Evolutionary conservation across 176 grass and related monocot species (phyloP).

Genomic region (Lolium rigidum): DNA sequence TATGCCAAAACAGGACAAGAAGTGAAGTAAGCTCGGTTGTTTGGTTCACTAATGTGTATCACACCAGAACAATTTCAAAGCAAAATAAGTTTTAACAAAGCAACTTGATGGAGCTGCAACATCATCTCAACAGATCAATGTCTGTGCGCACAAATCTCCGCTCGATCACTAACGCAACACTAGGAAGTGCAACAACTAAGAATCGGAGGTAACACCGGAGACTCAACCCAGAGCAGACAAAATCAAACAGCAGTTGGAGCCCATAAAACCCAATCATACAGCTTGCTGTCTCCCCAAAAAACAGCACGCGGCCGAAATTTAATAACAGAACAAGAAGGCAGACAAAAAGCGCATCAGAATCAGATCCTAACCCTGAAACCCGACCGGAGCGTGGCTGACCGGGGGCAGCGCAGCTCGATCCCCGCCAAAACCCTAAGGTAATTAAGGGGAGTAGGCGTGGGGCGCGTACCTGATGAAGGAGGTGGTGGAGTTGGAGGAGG

Average conservation of each 20-base stretch:
- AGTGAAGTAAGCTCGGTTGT: conserved; percentile 7
- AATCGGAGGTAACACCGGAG: not conserved
- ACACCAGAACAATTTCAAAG: conserved; percentile 7
- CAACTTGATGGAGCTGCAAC: not conserved
- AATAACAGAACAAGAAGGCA: conserved; percentile 3
- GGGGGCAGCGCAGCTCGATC: not conserved
- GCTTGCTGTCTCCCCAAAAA: not conserved
- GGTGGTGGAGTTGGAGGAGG: conserved; percentile 54
- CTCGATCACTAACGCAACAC: not conserved
- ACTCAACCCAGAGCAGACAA: not conserved
- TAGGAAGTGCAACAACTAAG: conserved; percentile 11
- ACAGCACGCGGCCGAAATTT: conserved; percentile 23
- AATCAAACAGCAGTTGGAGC: conserved; percentile 9
- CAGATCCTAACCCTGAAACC: conserved; percentile 22
- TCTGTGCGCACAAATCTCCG: not conserved
- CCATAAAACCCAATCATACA: not conserved
- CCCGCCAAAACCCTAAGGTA: conserved; percentile 39
- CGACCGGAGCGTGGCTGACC: not conserved
- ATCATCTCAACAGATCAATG: conserved; percentile 36
- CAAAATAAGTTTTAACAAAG: not conserved
- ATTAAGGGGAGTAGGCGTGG: not conserved
- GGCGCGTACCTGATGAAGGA: conserved; percentile 79
- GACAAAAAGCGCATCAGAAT: not conserved
- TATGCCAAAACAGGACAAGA: conserved; percentile 15
- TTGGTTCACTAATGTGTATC: conserved; percentile 18